Conservation (phyloP, 2,329 filamentous ascomycete genomes). For the Penicillium sp. region DNA sequence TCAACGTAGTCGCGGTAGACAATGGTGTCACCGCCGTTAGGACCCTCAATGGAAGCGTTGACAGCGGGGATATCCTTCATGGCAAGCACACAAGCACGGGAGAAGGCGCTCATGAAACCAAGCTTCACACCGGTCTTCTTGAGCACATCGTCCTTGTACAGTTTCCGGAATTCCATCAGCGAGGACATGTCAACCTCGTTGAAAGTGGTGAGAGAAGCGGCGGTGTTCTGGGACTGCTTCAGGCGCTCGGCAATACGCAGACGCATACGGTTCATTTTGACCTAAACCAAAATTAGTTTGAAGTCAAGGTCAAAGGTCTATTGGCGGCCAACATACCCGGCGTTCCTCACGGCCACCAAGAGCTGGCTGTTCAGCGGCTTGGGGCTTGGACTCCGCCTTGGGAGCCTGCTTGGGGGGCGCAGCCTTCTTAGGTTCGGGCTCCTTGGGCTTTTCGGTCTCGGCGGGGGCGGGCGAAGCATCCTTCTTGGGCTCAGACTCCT, state of each 20-base stretch:
- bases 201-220: slow-evolving; percentile 95
- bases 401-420: slow-evolving; percentile 30
- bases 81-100: slow-evolving; percentile 81
- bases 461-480: slow-evolving; percentile 48
- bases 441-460: slow-evolving; percentile 30
- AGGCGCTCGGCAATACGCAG: slow-evolving; percentile 94
- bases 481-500: slow-evolving; percentile 52
- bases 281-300: slow-evolving; percentile 51
- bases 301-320: neutral
- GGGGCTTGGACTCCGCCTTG: slow-evolving; percentile 24
- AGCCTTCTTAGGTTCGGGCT: slow-evolving; percentile 36
- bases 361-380: slow-evolving; percentile 28
- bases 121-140: slow-evolving; percentile 98
- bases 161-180: slow-evolving; percentile 93
- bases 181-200: slow-evolving; percentile 99
- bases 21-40: slow-evolving; percentile 92
- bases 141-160: slow-evolving; percentile 93
- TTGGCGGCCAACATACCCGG: slow-evolving; percentile 61
- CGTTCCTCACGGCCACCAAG: slow-evolving; percentile 81
- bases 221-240: slow-evolving; percentile 99
- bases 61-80: slow-evolving; percentile 94
- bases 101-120: slow-evolving; percentile 99
- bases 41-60: slow-evolving; percentile 95
- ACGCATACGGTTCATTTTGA: slow-evolving; percentile 99
- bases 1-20: slow-evolving; percentile 98